Evolutionary conservation across 2,329 filamentous ascomycete genomes (phyloP).

Genomic region (Fusarium sulawesiense): DNA sequence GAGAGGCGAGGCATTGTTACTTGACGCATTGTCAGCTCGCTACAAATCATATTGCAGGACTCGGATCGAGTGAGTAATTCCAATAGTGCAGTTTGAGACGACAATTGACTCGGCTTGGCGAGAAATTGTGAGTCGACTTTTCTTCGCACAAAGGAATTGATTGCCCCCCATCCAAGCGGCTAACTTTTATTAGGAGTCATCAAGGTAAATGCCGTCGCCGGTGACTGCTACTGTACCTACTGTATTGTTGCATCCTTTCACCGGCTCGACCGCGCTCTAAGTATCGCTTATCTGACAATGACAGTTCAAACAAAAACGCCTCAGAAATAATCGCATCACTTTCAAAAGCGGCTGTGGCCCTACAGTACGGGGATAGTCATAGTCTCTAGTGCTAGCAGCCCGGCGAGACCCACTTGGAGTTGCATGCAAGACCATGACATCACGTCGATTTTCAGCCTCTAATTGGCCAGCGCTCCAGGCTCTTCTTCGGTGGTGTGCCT

Average conservation of each 20-base stretch:
- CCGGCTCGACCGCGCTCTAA: not conserved
- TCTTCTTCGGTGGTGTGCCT: conserved; percentile 42
- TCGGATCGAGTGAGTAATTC: not conserved
- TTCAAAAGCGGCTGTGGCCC: conserved; percentile 23
- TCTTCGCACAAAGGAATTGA: conserved; percentile 1
- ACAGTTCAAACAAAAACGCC: conserved; percentile 14
- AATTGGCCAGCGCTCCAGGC: conserved; percentile 34
- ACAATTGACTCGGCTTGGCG: conserved; percentile 11
- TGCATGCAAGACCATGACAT: conserved; percentile 39
- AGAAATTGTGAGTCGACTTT: conserved; percentile 16
- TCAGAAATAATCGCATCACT: conserved; percentile 9
- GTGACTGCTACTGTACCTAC: not conserved
- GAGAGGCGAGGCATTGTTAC: conserved; percentile 15
- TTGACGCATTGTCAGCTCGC: conserved; percentile 38
- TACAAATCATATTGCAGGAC: conserved; percentile 23
- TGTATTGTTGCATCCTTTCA: conserved; percentile 12
- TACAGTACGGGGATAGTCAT: conserved; percentile 8
- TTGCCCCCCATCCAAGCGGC: conserved; percentile 7
- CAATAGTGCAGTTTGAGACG: not conserved
- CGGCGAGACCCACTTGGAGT: conserved; percentile 18
- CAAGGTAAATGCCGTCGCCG: conserved; percentile 17
- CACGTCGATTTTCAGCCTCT: conserved; percentile 16
- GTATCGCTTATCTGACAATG: conserved; percentile 34
- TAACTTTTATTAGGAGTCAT: not conserved
- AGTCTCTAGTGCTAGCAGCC: conserved; percentile 7